Base-by-base conservation (phyloP, 2,329 filamentous ascomycete species). In the Ophiostoma tasmaniense region DNA sequence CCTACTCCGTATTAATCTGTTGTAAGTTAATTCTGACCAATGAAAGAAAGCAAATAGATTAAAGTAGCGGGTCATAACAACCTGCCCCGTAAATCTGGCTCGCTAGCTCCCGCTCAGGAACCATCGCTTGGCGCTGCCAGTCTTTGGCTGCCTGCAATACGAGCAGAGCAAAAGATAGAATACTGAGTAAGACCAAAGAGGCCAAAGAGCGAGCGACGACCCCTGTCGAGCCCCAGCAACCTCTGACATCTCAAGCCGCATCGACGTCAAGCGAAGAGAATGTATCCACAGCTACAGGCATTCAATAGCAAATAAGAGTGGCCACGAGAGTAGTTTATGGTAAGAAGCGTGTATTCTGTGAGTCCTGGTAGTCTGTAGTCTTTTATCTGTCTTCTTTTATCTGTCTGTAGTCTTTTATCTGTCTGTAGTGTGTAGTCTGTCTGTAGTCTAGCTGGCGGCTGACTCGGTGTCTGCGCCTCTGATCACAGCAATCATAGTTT, bases 231-330 rank as follows among this genome's bases (percentile, higher is more conserved):
- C 59, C 37, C 67, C 45, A 37, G 64, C 28, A 68, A 69, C 67
- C 73, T 75, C 71, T 70, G 67, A 75, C 74, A 73, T 61, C 71
- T 70, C 45, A 68, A 74, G 74, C 74, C 74, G 71, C 74, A 75
- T 75, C 72, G 70, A 72, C 72, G 72, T 72, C 73, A 39, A 72
- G 70, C 68, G 68, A 70, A 35, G 11, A 64, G 33, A 22, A 37
- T 30, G 55, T 25, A 61, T 30, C 55, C 55, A 61, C 50, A 55
- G 50, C 17, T 6, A n/a, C n/a, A 28, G 50, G 50, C 50, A 6
- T 39, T 37, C 33, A 35, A 35, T 35, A n/a, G n/a, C n/a, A n/a
- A 33, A 6, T 33, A 8, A 33, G 33, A 33, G 33, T 6, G 33
- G 5, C 33, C 5, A 8, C 33, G 8, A 33, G 33, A 33, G 33